Conservation (phyloP, 2,329 filamentous ascomycete species). For the Drechslera avenae region DNA sequence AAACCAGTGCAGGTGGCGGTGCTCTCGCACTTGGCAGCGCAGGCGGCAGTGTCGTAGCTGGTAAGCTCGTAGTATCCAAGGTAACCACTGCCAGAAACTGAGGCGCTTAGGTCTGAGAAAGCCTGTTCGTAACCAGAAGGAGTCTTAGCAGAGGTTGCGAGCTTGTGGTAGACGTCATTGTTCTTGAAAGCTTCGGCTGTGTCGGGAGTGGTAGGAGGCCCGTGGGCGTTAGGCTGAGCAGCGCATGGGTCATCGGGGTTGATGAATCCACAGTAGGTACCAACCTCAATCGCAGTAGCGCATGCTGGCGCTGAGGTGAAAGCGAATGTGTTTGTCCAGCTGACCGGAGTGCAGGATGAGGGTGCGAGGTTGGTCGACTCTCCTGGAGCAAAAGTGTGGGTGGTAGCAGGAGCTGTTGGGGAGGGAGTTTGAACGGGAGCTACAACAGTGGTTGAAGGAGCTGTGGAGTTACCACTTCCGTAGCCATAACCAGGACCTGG, state of each 20-base stretch:
- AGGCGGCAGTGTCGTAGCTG: constrained; percentile 26
- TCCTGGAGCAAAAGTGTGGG: constrained; percentile 15
- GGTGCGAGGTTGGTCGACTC: constrained; percentile 22
- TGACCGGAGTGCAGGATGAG: constrained; percentile 27
- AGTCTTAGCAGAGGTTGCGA: constrained; percentile 29
- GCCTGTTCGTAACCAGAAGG: constrained; percentile 25
- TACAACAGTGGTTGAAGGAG: too few relatives aligned
- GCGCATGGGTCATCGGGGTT: constrained; percentile 35
- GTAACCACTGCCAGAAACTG: constrained; percentile 27
- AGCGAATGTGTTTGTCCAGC: constrained; percentile 30
- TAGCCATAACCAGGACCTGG: too few relatives aligned
- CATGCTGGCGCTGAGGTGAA: constrained; percentile 31
- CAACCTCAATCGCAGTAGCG: constrained; percentile 28
- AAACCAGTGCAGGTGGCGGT: constrained; percentile 30
- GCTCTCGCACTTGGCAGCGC: constrained; percentile 25
- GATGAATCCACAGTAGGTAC: constrained; percentile 36
- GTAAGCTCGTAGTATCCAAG: constrained; percentile 31
- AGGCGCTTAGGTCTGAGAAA: constrained; percentile 26
- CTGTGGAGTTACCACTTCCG: too few relatives aligned
- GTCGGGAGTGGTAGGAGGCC: constrained; percentile 27
- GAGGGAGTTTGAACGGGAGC: background rate
- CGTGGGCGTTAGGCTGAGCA: constrained; percentile 32
- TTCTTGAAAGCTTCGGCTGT: constrained; percentile 32
- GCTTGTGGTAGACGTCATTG: constrained; percentile 27
- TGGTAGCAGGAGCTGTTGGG: constrained; percentile 8